phyloP scores from a whole-genome alignment of 257 asterid species.

The Echium plantagineum region DNA sequence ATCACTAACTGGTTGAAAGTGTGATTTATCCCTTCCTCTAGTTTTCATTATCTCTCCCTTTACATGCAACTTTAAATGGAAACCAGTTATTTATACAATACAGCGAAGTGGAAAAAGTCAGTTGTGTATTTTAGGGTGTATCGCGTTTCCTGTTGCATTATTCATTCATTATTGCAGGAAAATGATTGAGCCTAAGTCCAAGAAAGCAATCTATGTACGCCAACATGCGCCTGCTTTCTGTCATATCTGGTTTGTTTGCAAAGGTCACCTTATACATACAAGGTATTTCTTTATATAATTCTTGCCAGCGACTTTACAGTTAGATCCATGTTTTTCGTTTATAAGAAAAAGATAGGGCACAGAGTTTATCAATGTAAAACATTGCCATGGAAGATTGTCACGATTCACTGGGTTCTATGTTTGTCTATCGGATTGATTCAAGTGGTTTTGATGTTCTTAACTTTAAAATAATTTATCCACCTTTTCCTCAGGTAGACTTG shows the following conservation, averaged over 20 bases:
- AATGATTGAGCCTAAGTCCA: constrained; percentile 66
- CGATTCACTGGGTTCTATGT: no score
- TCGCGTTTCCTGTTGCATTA: constrained; percentile 1
- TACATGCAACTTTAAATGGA: no score
- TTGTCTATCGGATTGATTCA: no score
- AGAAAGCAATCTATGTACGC: constrained; percentile 67
- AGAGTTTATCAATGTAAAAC: constrained; percentile 4
- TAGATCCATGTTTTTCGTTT: constrained; percentile 1
- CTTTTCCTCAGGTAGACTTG: constrained; percentile 15
- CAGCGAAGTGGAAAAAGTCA: no score
- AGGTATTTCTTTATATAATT: constrained; percentile 37
- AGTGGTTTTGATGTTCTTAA: constrained; percentile 8
- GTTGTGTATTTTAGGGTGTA: background rate
- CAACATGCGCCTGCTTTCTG: constrained; percentile 66
- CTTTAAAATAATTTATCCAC: constrained; percentile 20
- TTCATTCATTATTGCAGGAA: constrained; percentile 55
- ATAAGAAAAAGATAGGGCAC: constrained; percentile 64
- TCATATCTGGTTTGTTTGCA: constrained; percentile 77
- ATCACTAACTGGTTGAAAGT: no score
- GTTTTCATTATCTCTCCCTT: no score
- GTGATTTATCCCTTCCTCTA: no score
- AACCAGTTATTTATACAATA: no score
- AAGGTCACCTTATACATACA: constrained; percentile 54
- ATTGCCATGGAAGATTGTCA: no score
- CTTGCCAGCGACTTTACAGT: background rate